These are phyloP conservation scores for Brasilioporus rufonigricans DNA, from an alignment of 768 basidiomycete genomes.

Conservation along the genomic window DNA sequence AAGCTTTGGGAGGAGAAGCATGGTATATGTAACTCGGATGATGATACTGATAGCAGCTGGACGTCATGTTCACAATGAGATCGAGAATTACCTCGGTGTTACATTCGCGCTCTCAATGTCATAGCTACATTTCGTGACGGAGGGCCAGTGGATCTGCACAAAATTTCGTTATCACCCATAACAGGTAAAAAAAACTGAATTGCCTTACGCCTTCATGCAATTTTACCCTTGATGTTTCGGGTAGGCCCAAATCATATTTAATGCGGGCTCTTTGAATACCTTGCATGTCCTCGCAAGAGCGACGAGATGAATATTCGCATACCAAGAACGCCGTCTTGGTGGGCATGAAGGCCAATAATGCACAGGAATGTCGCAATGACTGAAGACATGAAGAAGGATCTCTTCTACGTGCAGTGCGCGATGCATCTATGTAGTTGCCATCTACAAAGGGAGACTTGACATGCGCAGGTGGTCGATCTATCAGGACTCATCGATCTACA, in stretches of 20 bases:
- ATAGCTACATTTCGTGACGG: no score
- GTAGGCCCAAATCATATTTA: slow-evolving; percentile 10
- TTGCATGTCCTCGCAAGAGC: slow-evolving; percentile 12
- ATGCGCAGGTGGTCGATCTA: no score
- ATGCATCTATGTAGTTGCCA: no score
- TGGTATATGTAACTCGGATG: no score
- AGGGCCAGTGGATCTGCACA: slow-evolving; percentile 2
- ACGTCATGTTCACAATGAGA: no score
- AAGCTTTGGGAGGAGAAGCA: no score
- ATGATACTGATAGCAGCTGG: no score
- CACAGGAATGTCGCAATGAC: neutral
- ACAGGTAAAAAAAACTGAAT: neutral
- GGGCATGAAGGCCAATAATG: neutral
- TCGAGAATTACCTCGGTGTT: no score
- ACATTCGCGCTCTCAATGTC: no score
- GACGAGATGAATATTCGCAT: neutral
- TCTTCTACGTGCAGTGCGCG: neutral
- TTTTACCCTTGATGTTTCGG: neutral
- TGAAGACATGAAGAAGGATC: neutral
- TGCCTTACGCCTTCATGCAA: slow-evolving; percentile 7
- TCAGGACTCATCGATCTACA: no score
- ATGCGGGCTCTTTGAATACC: slow-evolving; percentile 10
- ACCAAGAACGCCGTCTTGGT: neutral
- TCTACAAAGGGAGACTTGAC: no score
- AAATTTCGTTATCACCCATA: neutral